A percentile compares a stretch with the other conserved stretches of the same genome.
These are phyloP conservation scores for Cystobasidium pallidum DNA, from an alignment of 1,284 basidiomycete genomes.

Conservation along the genomic window DNA sequence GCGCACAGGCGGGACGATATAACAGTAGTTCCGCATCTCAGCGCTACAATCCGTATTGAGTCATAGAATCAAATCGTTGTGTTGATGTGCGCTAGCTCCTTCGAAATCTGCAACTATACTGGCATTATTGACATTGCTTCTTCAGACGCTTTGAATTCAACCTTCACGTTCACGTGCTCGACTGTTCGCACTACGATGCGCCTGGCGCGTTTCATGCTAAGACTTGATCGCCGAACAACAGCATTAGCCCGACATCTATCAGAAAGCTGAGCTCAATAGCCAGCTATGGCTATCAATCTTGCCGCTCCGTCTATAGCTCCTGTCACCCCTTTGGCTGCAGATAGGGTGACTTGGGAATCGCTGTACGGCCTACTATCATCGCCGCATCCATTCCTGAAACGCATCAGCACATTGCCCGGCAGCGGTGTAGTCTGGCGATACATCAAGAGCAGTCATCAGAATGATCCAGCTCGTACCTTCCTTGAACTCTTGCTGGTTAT, in stretches of 20 bases:
- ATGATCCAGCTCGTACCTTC: conserved; percentile 78
- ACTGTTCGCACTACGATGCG: no score
- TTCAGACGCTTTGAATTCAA: no score
- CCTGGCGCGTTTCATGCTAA: no score
- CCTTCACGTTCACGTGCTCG: no score
- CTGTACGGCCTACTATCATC: conserved; percentile 36
- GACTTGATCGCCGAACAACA: not conserved
- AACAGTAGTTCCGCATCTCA: conserved; percentile 16
- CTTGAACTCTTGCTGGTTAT: conserved; percentile 87
- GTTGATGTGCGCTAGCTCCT: no score
- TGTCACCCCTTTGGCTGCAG: not conserved
- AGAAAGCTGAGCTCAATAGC: no score
- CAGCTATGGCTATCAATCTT: conserved; percentile 7
- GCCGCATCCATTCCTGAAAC: conserved; percentile 41
- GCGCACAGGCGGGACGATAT: conserved; percentile 8
- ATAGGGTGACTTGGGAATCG: conserved; percentile 43
- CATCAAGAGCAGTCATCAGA: conserved; percentile 56
- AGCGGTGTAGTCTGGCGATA: conserved; percentile 58
- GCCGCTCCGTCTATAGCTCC: conserved; percentile 9
- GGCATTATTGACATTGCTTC: no score
- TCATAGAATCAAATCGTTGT: not conserved
- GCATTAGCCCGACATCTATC: not conserved
- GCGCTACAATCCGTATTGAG: conserved; percentile 36
- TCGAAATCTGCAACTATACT: no score
- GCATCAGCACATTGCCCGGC: conserved; percentile 56